Evolutionary conservation across 129 eudicot species (phyloP).

Genomic region (Silybum marianum): DNA sequence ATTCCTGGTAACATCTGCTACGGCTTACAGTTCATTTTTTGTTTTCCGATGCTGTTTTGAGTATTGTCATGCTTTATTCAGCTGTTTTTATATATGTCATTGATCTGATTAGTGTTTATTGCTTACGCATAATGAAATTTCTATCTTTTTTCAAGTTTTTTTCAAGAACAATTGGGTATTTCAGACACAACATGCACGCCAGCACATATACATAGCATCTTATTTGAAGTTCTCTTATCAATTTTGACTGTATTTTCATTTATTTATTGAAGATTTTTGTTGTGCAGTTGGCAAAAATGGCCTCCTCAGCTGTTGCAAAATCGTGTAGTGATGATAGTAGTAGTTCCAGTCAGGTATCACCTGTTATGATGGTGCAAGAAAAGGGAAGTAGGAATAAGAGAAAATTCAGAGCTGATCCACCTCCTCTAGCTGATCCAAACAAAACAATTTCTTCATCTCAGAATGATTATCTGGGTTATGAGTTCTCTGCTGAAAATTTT

Average conservation of each 20-base stretch:
- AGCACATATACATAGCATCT: neutral
- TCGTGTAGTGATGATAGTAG: conserved; percentile 38
- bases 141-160: neutral
- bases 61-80: neutral
- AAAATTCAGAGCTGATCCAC: conserved; percentile 84
- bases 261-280: conserved; percentile 11
- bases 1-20: conserved; percentile 32
- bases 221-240: neutral
- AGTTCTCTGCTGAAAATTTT: conserved; percentile 77
- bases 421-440: conserved; percentile 53
- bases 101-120: conserved; percentile 11
- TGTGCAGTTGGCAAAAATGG: conserved; percentile 66
- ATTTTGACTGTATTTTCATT: neutral
- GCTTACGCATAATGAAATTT: neutral
- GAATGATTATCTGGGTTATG: conserved; percentile 57
- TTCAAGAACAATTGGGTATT: conserved; percentile 8
- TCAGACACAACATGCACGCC: neutral
- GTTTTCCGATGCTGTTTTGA: neutral
- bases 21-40: conserved; percentile 21
- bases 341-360: conserved; percentile 52
- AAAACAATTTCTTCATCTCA: conserved; percentile 45
- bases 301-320: conserved; percentile 79
- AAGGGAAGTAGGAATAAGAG: conserved; percentile 97
- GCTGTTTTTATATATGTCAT: neutral
- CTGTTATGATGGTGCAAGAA: conserved; percentile 55